phyloP scores from a whole-genome alignment of 257 asterid species.

The Salvia miltiorrhiza region DNA sequence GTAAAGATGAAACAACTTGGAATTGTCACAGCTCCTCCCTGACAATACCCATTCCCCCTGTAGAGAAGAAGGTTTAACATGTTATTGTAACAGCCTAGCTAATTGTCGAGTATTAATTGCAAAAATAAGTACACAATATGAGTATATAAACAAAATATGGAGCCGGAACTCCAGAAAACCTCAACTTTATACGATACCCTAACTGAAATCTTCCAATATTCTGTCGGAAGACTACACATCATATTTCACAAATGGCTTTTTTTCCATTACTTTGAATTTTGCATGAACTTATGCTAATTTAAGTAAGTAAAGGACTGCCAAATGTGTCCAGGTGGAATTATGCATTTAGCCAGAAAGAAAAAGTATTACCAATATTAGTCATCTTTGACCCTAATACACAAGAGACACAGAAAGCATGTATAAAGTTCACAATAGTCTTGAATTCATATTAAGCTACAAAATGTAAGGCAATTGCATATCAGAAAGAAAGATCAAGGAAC shows the following conservation, averaged over 20 bases:
- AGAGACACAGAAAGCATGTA: background rate
- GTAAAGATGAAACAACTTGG: slow-evolving; percentile 49
- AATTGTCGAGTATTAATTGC: background rate
- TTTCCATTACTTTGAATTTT: background rate
- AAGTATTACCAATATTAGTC: background rate
- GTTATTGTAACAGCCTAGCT: slow-evolving; percentile 19
- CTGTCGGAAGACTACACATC: background rate
- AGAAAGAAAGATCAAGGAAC: slow-evolving; percentile 27
- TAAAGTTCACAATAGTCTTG: background rate
- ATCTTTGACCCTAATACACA: background rate
- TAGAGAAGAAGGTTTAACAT: slow-evolving; percentile 21
- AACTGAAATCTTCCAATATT: background rate
- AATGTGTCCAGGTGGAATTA: background rate
- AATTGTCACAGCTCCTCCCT: slow-evolving; percentile 49
- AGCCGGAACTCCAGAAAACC: background rate
- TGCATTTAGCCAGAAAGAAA: background rate
- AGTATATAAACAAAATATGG: slow-evolving; percentile 1
- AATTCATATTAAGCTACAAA: slow-evolving; percentile 14
- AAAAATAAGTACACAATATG: background rate
- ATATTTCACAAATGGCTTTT: background rate
- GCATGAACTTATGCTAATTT: background rate
- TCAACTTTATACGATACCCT: background rate
- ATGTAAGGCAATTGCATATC: slow-evolving; percentile 7
- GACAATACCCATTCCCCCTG: slow-evolving; percentile 97
- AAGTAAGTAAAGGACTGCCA: background rate